A percentile compares a stretch with the other conserved stretches of the same genome.
Evolutionary conservation across 2,329 filamentous ascomycete genomes (phyloP).

Genomic region (Knufia fluminis): DNA sequence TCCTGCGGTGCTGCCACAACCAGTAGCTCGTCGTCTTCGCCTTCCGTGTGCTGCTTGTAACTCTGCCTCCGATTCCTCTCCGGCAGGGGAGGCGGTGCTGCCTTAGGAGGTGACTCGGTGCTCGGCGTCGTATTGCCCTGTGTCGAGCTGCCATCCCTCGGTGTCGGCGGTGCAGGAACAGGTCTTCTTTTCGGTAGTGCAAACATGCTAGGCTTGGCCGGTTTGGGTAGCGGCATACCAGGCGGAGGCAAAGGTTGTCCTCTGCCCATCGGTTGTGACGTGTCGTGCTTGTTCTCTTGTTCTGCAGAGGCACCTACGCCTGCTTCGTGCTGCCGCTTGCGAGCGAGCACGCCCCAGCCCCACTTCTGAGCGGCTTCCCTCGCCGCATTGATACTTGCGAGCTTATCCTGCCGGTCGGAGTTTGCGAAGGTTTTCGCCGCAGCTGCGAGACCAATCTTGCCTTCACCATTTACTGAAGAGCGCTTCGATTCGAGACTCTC

Average conservation of each 20-base stretch:
- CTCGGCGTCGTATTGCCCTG: conserved; percentile 24
- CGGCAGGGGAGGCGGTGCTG: conserved; percentile 36
- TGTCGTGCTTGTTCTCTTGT: conserved; percentile 32
- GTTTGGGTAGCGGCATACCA: conserved; percentile 66
- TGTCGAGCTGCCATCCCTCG: conserved; percentile 8
- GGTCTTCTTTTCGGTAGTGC: conserved; percentile 58
- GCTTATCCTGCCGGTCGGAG: conserved; percentile 30
- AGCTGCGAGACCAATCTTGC: conserved; percentile 12
- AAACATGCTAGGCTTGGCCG: conserved; percentile 48
- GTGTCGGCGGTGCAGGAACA: conserved; percentile 36
- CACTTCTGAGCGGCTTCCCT: conserved; percentile 53
- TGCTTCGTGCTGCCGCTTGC: conserved; percentile 26
- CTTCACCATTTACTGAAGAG: conserved; percentile 12
- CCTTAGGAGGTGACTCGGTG: conserved; percentile 24
- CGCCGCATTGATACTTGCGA: conserved; percentile 40
- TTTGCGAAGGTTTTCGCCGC: conserved; percentile 15
- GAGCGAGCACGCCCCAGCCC: conserved; percentile 43
- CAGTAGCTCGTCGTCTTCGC: conserved; percentile 45
- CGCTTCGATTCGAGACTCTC: conserved; percentile 5
- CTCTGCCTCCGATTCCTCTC: conserved; percentile 35
- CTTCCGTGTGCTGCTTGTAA: conserved; percentile 24
- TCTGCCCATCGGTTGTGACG: conserved; percentile 59
- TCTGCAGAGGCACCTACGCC: conserved; percentile 16
- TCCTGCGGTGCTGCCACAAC: conserved; percentile 58
- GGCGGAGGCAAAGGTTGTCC: conserved; percentile 74